These are phyloP conservation scores for Phalaenopsis equestris DNA, from an alignment of 106 monocot species.

Conservation along the genomic window DNA sequence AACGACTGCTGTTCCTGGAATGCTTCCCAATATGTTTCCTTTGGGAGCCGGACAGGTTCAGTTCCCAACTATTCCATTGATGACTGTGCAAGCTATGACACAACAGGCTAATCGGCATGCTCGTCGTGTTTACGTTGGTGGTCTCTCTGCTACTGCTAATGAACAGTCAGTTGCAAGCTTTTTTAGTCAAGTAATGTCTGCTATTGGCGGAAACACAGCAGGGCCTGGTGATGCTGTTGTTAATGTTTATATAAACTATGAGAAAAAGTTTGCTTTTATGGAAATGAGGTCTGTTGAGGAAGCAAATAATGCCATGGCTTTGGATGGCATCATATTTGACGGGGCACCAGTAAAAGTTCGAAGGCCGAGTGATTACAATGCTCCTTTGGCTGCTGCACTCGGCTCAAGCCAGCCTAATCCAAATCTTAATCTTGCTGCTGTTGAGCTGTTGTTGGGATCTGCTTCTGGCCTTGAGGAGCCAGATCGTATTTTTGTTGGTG, in stretches of 20 bases:
- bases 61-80: conserved; percentile 14
- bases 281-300: conserved; percentile 99
- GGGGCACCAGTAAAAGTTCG: conserved; percentile 77
- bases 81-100: conserved; percentile 28
- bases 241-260: conserved; percentile 98
- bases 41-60: conserved; percentile 37
- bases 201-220: conserved; percentile 92
- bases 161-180: conserved; percentile 24
- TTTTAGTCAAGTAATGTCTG: conserved; percentile 68
- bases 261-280: conserved; percentile 98
- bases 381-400: conserved; percentile 48
- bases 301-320: conserved; percentile 98
- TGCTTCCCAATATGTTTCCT: conserved; percentile 62
- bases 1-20: conserved; percentile 47
- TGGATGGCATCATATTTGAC: conserved; percentile 99
- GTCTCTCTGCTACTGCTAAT: conserved; percentile 86
- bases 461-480: conserved; percentile 54
- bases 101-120: conserved; percentile 89
- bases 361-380: conserved; percentile 77
- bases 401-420: conserved; percentile 57
- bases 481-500: conserved; percentile 58
- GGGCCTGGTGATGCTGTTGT: conserved; percentile 99
- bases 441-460: conserved; percentile 43
- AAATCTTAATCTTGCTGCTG: conserved; percentile 53
- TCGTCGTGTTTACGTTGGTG: conserved; percentile 94